Evolutionary conservation across 2,329 filamentous ascomycete species (phyloP), one percentile per base, ranked within the genome.

Genomic region (Aureobasidium sp.): DNA sequence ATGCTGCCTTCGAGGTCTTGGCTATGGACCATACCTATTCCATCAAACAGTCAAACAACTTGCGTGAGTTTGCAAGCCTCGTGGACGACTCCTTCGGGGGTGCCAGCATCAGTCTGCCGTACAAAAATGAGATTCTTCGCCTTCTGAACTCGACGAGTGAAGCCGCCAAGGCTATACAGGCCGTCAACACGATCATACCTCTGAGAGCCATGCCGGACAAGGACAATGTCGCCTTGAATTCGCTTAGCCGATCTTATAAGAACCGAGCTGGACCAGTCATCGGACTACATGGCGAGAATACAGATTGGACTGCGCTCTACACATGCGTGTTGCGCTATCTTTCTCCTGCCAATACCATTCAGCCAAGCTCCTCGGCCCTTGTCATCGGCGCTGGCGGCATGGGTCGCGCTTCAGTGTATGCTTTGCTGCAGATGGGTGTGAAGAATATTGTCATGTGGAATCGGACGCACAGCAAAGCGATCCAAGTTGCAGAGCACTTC

Each of bases 291-390:
- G 89, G 88, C 1, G 88, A 91, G 63, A 92, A 92, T 63, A 91
- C 88, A 0, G 89, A 92, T 71, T 92, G 89, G 86, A 87, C 91
- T 37, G 89, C 89, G 5, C 89, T 92, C 45, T 79, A 86, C 59
- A 87, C 86, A 3, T 91, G 87, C 69, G 82, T 92, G 45, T 81
- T 85, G 6, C 80, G 87, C 35, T 88, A 88, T 1, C 77, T 91
- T 1, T 91, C 88, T 0, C 89, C 89, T 0, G 86, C 87, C 3
- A 85, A 85, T 64, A 79, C 81, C 0, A 80, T 85, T 37, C 78
- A 80, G 6, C 71, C 76, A 11, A 79, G 75, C 50, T 81, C 77
- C 0, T 81, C 80, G 5, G 81, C 77, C 15, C 70, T 85, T 3
- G 76, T 85, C 4, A 77, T 83, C 64, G 82, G 82, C 11, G 81